A percentile compares a stretch with the other conserved stretches of the same genome.
Conservation (phyloP, 768 basidiomycete genomes). For the Paxillus rubicundulus region DNA sequence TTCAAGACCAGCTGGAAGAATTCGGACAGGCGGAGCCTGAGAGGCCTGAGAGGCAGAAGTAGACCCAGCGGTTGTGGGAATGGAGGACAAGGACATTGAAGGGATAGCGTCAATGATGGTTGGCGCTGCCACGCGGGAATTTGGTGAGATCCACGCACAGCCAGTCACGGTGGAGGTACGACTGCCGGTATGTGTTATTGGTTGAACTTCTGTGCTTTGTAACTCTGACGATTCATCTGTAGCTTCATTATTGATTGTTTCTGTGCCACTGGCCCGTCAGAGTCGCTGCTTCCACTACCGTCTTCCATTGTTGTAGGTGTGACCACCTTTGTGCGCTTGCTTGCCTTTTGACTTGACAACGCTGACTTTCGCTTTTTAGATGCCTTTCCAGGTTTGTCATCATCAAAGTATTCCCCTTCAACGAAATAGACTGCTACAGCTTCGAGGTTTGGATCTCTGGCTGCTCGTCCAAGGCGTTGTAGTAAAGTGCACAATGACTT, state of each 20-base stretch:
- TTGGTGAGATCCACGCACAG: not conserved
- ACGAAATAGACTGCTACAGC: constrained; percentile 13
- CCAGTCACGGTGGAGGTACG: not conserved
- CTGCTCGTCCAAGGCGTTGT: constrained; percentile 13
- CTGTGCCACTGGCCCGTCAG: not conserved
- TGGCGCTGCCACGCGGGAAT: not conserved
- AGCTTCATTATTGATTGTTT: not conserved
- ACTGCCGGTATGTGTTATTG: not conserved
- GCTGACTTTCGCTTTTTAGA: not conserved
- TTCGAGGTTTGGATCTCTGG: not conserved
- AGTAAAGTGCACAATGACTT: constrained; percentile 11
- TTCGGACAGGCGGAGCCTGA: not conserved
- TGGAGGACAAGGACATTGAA: not conserved
- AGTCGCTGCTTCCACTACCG: not conserved
- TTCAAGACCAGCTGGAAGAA: not conserved
- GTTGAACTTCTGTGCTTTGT: not conserved
- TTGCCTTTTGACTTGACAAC: constrained; percentile 17
- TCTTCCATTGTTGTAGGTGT: not conserved
- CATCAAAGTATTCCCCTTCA: constrained; percentile 15
- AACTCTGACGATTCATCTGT: too few relatives aligned
- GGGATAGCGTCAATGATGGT: too few relatives aligned
- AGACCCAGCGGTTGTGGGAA: not conserved
- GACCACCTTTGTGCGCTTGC: not conserved
- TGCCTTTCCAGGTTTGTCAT: not conserved
- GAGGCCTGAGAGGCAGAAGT: too few relatives aligned